A percentile compares a stretch with the other conserved stretches of the same genome.
phyloP scores from a whole-genome alignment of 1,139 yeast species.

The Pichia sp. region DNA sequence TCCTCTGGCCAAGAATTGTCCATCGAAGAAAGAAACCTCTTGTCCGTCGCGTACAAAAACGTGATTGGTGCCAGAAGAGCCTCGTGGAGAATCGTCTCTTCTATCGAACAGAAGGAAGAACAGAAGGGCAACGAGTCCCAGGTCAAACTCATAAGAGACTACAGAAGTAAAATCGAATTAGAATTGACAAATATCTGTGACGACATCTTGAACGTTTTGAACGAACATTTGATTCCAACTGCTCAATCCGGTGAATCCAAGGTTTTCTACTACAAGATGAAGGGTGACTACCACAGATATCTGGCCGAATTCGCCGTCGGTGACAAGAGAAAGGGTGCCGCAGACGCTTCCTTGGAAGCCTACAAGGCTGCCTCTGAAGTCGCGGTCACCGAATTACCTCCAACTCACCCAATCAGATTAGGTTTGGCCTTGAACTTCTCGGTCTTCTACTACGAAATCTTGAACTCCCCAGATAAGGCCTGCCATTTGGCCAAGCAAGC shows the following conservation, averaged over 20 bases:
- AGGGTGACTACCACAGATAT: slow-evolving; percentile 99
- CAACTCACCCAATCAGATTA: slow-evolving; percentile 97
- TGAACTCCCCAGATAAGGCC: slow-evolving; percentile 97
- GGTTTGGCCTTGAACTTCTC: slow-evolving; percentile 98
- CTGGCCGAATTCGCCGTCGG: slow-evolving; percentile 93
- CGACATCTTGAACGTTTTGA: slow-evolving; percentile 83
- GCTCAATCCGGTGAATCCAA: slow-evolving; percentile 97
- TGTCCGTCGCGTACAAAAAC: slow-evolving; percentile 96
- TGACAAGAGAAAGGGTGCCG: slow-evolving; percentile 89
- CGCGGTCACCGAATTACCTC: slow-evolving; percentile 94
- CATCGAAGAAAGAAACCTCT: slow-evolving; percentile 95
- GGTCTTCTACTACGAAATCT: slow-evolving; percentile 95
- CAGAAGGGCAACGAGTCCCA: slow-evolving; percentile 89
- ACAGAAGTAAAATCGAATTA: slow-evolving; percentile 90
- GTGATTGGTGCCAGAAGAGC: slow-evolving; percentile 99
- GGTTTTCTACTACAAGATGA: slow-evolving; percentile 98
- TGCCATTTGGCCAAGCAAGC: slow-evolving; percentile 99
- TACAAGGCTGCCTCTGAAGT: slow-evolving; percentile 94
- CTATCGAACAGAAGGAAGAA: slow-evolving; percentile 97
- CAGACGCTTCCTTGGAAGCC: slow-evolving; percentile 88
- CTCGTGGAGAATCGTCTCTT: slow-evolving; percentile 97
- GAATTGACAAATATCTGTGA: slow-evolving; percentile 93
- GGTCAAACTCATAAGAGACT: slow-evolving; percentile 84
- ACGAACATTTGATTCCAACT: slow-evolving; percentile 85
- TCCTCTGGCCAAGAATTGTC: slow-evolving; percentile 92